Base-by-base conservation (phyloP, 2,329 filamentous ascomycete species). In the Amauroascus niger region DNA sequence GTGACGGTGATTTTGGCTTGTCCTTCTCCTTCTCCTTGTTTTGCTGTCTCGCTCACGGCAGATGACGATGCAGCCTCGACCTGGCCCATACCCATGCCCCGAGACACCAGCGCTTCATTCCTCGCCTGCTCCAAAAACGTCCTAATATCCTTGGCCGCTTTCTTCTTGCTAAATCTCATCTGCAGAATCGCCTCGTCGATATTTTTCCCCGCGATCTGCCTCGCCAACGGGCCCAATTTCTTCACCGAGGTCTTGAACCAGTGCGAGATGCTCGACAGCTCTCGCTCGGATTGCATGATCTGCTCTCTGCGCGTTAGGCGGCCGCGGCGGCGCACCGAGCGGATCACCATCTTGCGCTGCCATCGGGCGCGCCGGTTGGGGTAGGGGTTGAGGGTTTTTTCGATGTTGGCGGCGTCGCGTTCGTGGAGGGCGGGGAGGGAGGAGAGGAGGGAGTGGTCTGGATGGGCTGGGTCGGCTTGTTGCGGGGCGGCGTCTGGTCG, bases 161-260 rank as follows among this genome's bases (percentile, higher is more conserved):
- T 91, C 80, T 98, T 98, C 76, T 88, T 88, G 69, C 85, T 91
- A 74, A 91, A 97, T 53, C 84, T 81, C 88, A 98, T 95, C 76
- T 98, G 93, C 52, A 87, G 73, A 60, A 97, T 87, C 13, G 93
- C 93, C 33, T 98, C 90, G 55, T 94, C 88, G 57, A 98, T 77
- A n/a, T 84, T 84, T 79, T 96, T 97, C 60, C 93, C 93, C 1
- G 83, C 79, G 65, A 98, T 93, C 73, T 97, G 93, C 53, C 86
- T 82, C 22, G 91, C 84, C 48, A 98, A 74, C 63, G 87, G 84
- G 50, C 85, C 83, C 53, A 98, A 78, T 75, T 98, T 98, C 81
- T 98, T 98, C 59, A 87, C 76, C 47, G 83, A 88, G 1, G 93
- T 96, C 63, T 89, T 84, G 66, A 96, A 79, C 61, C 80, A 79